Evolutionary conservation across 2,329 filamentous ascomycete genomes (phyloP).

Genomic region (Penicillium polonicum): DNA sequence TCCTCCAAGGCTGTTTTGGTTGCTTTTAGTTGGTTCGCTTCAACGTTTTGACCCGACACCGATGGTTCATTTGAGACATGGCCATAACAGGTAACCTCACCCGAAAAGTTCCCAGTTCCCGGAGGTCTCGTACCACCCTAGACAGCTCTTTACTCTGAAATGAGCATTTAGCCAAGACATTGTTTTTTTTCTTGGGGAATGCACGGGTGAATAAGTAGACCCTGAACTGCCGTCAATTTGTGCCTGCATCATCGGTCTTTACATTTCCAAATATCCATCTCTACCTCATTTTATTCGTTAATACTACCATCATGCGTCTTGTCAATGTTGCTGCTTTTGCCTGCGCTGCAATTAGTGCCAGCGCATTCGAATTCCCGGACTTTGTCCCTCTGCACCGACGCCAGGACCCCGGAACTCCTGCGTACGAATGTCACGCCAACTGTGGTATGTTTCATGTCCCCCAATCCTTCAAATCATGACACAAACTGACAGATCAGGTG

Average conservation of each 20-base stretch:
- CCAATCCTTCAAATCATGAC: background rate
- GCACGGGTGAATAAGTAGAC: background rate
- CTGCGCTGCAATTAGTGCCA: background rate
- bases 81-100: background rate
- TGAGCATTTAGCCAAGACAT: background rate
- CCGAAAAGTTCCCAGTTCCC: background rate
- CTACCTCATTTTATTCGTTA: background rate
- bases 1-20: background rate
- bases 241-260: background rate
- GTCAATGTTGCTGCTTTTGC: constrained; percentile 1
- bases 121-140: background rate
- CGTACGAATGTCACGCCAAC: constrained; percentile 38
- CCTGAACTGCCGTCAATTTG: background rate
- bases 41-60: background rate
- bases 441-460: constrained; percentile 29
- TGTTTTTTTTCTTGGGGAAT: too few relatives aligned
- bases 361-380: constrained; percentile 4
- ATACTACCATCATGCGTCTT: background rate
- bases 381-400: constrained; percentile 6
- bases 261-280: background rate
- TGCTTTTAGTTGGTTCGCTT: background rate
- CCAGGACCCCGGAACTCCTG: constrained; percentile 26
- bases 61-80: background rate
- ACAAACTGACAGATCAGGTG: background rate
- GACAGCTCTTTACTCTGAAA: background rate